Evolutionary conservation across 1,284 basidiomycete genomes (phyloP), one percentile per base, ranked within the genome.

Genomic region (Ceratobasidium sp.): DNA sequence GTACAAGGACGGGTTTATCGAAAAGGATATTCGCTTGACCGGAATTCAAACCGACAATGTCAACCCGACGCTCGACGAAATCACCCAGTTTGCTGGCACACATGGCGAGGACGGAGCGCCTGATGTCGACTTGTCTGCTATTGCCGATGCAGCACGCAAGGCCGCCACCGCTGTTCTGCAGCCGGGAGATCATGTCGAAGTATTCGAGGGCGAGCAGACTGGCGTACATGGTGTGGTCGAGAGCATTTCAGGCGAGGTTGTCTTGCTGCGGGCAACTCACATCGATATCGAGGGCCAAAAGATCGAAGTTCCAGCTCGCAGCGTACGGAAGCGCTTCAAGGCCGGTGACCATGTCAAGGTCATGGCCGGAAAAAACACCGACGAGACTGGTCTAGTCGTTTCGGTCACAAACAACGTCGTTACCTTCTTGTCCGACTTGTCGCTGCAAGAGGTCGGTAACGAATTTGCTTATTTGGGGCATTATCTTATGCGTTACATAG

Each of bases 321-420:
- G 92, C 76, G 94, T 98, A 2, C 85, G 95, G 73, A 99, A 99
- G 81, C 85, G 90, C 54, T 99, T 99, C 83, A 94, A 94, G 78
- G 86, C 94, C 58, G 97, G 96, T 78, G 96, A 99, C 79, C 97
- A 99, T 77, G 93, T 99, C 81, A 98, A 98, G 82, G 96, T 99
- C 70, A 94, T 98, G 87, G 85, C 89, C 6, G 96, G 96, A 27
- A 91, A 96, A 80, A 98, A 98, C 76, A 86, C 87, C 8, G 94
- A 97, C 76, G 95, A 98, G 80, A 97, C 95, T 5, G 96, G 96
- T 82, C 84, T 99, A 75, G 96, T 99, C 25, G 92, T 99, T 49
- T 91, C 94, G 34, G 92, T 98, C 22, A 84, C 91, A 29, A 91
- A 92, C 71, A 94, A 95, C 73, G 86, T 96, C 8, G 93, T 98